A percentile compares a stretch with the other conserved stretches of the same genome.
Conservation (phyloP, 2,329 filamentous ascomycete species). For the Ampelomyces quisqualis region DNA sequence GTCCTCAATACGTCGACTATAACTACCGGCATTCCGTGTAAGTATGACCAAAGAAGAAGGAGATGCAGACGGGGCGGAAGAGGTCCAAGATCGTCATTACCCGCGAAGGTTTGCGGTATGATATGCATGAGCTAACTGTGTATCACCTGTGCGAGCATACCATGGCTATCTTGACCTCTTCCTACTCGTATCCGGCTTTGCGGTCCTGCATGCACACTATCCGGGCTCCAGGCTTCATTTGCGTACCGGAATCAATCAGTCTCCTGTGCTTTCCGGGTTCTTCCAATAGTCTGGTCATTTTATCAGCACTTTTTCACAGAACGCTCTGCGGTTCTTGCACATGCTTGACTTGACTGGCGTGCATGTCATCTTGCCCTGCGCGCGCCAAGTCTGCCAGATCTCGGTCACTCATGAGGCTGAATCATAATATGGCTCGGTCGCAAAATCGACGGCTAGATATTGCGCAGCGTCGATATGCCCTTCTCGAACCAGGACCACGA, state of each 20-base stretch:
- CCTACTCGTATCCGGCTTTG: background rate
- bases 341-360: background rate
- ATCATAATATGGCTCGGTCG: constrained; percentile 13
- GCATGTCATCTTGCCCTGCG: too few relatives aligned
- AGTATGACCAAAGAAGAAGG: too few relatives aligned
- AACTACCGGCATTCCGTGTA: too few relatives aligned
- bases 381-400: too few relatives aligned
- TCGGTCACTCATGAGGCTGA: constrained; percentile 23
- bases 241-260: constrained; percentile 3
- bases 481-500: constrained; percentile 11
- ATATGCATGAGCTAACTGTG: background rate
- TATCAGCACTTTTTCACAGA: constrained; percentile 13
- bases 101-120: too few relatives aligned
- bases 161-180: background rate
- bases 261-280: background rate
- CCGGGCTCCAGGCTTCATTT: constrained; percentile 2
- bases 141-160: background rate
- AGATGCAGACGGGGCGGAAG: too few relatives aligned
- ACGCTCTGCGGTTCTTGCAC: background rate
- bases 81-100: too few relatives aligned
- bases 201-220: constrained; percentile 1
- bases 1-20: too few relatives aligned
- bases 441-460: constrained; percentile 26
- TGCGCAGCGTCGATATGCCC: constrained; percentile 8
- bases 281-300: constrained; percentile 8